Percentiles rank a stretch among this genome's conserved stretches.
These are phyloP conservation scores for Populus trichocarpa DNA, from an alignment of 441 rosid species.

Conservation along the genomic window DNA sequence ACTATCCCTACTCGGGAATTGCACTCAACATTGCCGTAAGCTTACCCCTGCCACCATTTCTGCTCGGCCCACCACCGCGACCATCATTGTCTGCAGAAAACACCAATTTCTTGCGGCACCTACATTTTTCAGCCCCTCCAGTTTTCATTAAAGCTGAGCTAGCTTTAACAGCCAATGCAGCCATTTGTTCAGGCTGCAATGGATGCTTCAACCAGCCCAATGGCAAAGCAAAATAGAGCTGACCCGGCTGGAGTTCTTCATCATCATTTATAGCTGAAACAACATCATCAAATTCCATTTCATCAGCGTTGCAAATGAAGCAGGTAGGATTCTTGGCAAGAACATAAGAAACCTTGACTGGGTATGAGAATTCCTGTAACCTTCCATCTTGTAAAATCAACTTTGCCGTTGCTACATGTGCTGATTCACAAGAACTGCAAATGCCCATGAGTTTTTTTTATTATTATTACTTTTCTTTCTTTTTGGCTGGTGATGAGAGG, in stretches of 20 bases:
- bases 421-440: conserved; percentile 64
- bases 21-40: conserved; percentile 54
- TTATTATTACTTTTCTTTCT: no score
- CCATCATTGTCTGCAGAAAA: conserved; percentile 22
- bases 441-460: conserved; percentile 50
- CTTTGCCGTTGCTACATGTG: conserved; percentile 63
- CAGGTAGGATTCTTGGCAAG: conserved; percentile 52
- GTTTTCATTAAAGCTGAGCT: conserved; percentile 69
- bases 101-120: conserved; percentile 34
- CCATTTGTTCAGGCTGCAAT: conserved; percentile 72
- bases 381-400: conserved; percentile 66
- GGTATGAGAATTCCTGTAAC: conserved; percentile 65
- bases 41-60: conserved; percentile 40
- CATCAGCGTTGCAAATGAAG: conserved; percentile 84
- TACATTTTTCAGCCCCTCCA: conserved; percentile 29
- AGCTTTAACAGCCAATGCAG: conserved; percentile 91
- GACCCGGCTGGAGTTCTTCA: conserved; percentile 72
- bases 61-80: conserved; percentile 21
- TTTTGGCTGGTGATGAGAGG: no score
- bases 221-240: conserved; percentile 77
- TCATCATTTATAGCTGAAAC: conserved; percentile 51
- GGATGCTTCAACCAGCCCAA: conserved; percentile 53
- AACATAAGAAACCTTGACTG: conserved; percentile 68
- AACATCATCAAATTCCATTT: conserved; percentile 81
- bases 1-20: conserved; percentile 60